Conservation (phyloP, 2,329 filamentous ascomycete genomes). For the Beauveria australis region DNA sequence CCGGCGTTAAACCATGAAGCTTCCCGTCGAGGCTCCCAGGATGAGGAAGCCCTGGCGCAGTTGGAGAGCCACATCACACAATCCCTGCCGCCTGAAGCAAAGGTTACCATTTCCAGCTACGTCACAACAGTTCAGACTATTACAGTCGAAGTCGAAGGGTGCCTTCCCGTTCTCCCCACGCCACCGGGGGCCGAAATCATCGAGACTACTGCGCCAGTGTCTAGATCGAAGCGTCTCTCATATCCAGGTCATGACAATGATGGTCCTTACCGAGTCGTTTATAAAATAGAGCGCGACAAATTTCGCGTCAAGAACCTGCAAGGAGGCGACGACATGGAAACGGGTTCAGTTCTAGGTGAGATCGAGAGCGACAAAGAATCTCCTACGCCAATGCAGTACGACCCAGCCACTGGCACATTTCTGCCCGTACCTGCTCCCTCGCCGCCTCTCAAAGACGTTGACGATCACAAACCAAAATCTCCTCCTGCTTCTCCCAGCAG, state of each 20-base stretch:
- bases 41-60: conserved; percentile 32
- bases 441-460: background rate
- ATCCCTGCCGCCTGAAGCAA: conserved; percentile 45
- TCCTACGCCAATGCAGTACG: conserved; percentile 7
- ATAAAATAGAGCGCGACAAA: conserved; percentile 47
- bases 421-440: background rate
- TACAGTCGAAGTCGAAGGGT: conserved; percentile 53
- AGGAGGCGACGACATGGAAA: conserved; percentile 22
- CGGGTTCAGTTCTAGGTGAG: conserved; percentile 20
- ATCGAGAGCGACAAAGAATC: conserved; percentile 19
- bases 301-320: conserved; percentile 33
- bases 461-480: background rate
- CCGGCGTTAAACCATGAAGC: background rate
- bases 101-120: conserved; percentile 52
- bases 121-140: conserved; percentile 55
- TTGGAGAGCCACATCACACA: conserved; percentile 47
- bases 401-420: conserved; percentile 8
- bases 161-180: conserved; percentile 42
- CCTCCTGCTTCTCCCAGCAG: background rate
- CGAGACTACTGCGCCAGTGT: conserved; percentile 35
- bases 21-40: conserved; percentile 4
- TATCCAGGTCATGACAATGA: conserved; percentile 17
- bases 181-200: conserved; percentile 53
- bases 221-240: conserved; percentile 13
- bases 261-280: conserved; percentile 48